These are phyloP conservation scores for Cicer cuneatum DNA, from an alignment of 306 rosid species.

Conservation along the genomic window DNA sequence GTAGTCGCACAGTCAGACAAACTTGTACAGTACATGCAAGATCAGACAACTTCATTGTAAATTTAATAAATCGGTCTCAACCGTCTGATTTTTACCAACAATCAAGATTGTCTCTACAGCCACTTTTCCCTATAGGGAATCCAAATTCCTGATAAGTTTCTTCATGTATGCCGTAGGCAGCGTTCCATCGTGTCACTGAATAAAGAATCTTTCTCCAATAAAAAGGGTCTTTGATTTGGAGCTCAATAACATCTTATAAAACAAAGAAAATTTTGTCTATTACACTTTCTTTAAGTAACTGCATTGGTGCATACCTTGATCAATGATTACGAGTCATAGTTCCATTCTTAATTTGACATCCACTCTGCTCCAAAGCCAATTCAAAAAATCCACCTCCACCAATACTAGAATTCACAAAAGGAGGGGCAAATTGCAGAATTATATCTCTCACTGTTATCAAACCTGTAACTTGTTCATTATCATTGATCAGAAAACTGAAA, in stretches of 20 bases:
- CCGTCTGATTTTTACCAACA: not conserved
- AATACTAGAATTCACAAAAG: constrained; percentile 62
- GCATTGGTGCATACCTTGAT: constrained; percentile 17
- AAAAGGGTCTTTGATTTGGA: no score
- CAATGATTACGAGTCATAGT: constrained; percentile 49
- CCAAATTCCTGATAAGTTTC: not conserved
- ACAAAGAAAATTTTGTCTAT: no score
- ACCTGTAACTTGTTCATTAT: constrained; percentile 52
- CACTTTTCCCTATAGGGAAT: not conserved
- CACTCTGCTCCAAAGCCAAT: constrained; percentile 72
- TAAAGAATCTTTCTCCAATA: no score
- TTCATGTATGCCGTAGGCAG: not conserved
- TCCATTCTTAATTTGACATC: constrained; percentile 61
- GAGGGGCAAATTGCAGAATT: constrained; percentile 70
- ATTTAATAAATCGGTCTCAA: not conserved
- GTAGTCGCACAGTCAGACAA: no score
- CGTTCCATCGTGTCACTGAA: no score
- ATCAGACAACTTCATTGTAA: not conserved
- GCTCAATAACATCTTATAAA: no score
- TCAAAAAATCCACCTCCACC: constrained; percentile 73
- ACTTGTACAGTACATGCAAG: not conserved
- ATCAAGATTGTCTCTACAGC: not conserved
- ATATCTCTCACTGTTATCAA: constrained; percentile 58
- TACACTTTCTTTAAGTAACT: not conserved
- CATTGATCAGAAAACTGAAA: constrained; percentile 61